Conservation (phyloP, 352 stramenopile species). For the Phytophthora sp. region DNA sequence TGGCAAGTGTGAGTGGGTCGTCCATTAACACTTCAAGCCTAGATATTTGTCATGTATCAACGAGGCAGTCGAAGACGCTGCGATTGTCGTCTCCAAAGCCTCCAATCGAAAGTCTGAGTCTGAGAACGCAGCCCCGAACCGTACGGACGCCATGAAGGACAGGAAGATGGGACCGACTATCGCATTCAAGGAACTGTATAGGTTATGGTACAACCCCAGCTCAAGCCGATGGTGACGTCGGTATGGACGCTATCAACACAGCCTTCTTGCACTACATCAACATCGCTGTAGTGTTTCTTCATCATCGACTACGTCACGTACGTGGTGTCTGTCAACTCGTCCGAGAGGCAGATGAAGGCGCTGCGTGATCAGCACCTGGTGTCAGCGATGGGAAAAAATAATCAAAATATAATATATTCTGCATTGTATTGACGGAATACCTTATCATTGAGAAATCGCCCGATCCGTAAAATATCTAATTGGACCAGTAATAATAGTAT, state of each 20-base stretch:
- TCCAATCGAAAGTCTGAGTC: background rate
- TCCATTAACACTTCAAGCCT: too few species aligned
- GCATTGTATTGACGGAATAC: too few species aligned
- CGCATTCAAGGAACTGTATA: constrained; percentile 8
- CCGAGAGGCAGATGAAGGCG: constrained; percentile 49
- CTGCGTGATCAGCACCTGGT: constrained; percentile 48
- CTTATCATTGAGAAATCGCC: too few species aligned
- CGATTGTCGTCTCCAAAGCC: background rate
- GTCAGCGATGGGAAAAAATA: too few species aligned
- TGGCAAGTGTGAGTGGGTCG: too few species aligned
- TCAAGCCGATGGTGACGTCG: constrained; percentile 28
- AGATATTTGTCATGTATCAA: too few species aligned
- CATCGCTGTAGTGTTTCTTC: constrained; percentile 47
- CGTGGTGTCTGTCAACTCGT: constrained; percentile 20
- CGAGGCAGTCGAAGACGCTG: background rate
- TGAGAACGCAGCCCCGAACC: background rate
- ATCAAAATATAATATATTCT: too few species aligned
- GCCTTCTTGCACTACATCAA: constrained; percentile 39
- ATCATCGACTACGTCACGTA: constrained; percentile 24
- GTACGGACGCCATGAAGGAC: background rate
- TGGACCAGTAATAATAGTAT: too few species aligned
- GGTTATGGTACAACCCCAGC: background rate
- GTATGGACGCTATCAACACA: constrained; percentile 30
- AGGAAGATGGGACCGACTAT: background rate
- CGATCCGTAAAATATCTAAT: too few species aligned